Percentiles rank a stretch among this genome's conserved stretches.
These are phyloP conservation scores for Ustilago lituana DNA, from an alignment of 1,284 basidiomycete genomes.

Conservation along the genomic window DNA sequence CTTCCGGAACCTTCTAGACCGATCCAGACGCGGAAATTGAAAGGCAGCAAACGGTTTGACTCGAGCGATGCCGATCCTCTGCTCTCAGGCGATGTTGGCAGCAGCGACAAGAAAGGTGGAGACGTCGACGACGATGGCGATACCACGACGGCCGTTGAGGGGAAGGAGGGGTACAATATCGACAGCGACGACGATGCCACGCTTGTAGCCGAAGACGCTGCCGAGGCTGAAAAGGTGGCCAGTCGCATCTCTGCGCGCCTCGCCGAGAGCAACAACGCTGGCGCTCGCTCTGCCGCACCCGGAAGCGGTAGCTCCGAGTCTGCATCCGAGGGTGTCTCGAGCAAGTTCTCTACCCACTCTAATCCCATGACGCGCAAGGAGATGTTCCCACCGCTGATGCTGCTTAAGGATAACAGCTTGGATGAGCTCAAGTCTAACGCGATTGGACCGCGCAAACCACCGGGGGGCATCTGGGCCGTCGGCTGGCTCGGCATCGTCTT, in stretches of 20 bases:
- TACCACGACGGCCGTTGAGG: slow-evolving; percentile 5
- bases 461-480: slow-evolving; percentile 48
- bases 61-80: slow-evolving; percentile 12
- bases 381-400: slow-evolving; percentile 62
- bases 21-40: background rate
- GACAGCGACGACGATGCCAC: slow-evolving; percentile 30
- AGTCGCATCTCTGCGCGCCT: slow-evolving; percentile 44
- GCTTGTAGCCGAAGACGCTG: slow-evolving; percentile 19
- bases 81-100: background rate
- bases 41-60: slow-evolving; percentile 1
- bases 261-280: slow-evolving; percentile 3
- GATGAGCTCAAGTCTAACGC: slow-evolving; percentile 64
- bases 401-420: slow-evolving; percentile 50
- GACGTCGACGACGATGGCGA: slow-evolving; percentile 1
- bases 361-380: slow-evolving; percentile 44
- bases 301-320: slow-evolving; percentile 21
- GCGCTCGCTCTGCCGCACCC: too few relatives aligned
- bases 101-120: background rate
- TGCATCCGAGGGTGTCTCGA: slow-evolving; percentile 26
- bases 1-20: background rate
- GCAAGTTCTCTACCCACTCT: slow-evolving; percentile 43
- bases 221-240: slow-evolving; percentile 29
- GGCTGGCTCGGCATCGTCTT: slow-evolving; percentile 56
- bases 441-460: slow-evolving; percentile 57
- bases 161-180: background rate